These are phyloP conservation scores for Sesbania bispinosa DNA, from an alignment of 306 rosid species.

Conservation along the genomic window DNA sequence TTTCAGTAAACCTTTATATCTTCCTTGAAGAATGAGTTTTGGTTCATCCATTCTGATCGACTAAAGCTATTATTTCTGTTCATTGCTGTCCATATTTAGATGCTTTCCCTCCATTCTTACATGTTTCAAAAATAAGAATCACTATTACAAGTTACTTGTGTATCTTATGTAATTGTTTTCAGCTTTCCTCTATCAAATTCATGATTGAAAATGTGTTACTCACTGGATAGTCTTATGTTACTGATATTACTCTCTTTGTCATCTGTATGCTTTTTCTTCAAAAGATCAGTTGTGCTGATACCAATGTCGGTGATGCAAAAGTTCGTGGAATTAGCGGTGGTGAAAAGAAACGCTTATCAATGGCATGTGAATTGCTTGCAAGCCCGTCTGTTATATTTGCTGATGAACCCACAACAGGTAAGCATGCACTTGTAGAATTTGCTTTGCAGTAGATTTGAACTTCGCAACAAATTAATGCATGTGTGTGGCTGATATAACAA, in stretches of 20 bases:
- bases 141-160: neutral
- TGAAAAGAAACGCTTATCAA: constrained; percentile 85
- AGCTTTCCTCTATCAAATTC: constrained; percentile 17
- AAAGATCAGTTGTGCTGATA: constrained; percentile 91
- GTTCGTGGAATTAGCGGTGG: constrained; percentile 92
- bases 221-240: constrained; percentile 1
- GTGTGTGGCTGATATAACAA: too few relatives aligned
- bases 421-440: constrained; percentile 15
- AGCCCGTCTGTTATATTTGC: constrained; percentile 92
- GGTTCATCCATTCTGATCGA: neutral
- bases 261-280: constrained; percentile 27
- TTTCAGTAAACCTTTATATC: neutral
- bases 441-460: constrained; percentile 5
- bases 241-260: constrained; percentile 16
- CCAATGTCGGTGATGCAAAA: constrained; percentile 86
- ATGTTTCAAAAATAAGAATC: constrained; percentile 10
- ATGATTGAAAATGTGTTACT: constrained; percentile 16
- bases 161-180: constrained; percentile 7
- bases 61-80: neutral
- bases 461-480: too few relatives aligned
- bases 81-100: neutral
- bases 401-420: constrained; percentile 97
- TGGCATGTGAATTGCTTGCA: constrained; percentile 92
- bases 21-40: neutral
- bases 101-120: neutral